Evolutionary conservation across 73 alveolate species (phyloP).

Genomic region (Tetrahymena elliotti): DNA sequence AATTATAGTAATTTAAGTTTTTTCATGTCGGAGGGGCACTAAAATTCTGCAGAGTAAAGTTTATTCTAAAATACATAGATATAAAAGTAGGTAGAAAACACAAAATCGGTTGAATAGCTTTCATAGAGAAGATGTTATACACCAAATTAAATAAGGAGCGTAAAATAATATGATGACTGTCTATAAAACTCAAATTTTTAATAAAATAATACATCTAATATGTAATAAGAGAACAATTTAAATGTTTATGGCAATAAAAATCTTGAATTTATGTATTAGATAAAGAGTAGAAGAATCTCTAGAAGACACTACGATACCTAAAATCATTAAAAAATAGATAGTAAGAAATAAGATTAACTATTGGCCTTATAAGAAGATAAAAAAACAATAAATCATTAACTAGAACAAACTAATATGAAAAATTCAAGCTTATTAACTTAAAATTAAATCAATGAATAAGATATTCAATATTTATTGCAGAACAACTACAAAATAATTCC

Average conservation of each 20-base stretch:
- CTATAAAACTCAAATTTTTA: background rate
- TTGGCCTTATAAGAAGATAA: background rate
- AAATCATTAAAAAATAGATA: background rate
- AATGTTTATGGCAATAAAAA: background rate
- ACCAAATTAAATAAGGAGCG: background rate
- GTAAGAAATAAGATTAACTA: background rate
- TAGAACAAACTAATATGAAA: background rate
- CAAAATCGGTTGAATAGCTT: background rate
- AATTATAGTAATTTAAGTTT: background rate
- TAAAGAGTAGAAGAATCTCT: background rate
- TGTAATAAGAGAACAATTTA: background rate
- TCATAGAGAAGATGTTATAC: background rate
- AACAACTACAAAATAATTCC: background rate
- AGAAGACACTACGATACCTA: background rate
- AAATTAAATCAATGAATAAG: no score
- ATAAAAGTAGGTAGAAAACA: background rate
- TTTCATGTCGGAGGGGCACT: background rate
- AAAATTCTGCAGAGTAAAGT: background rate
- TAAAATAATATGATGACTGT: background rate
- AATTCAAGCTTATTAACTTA: no score
- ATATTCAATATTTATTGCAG: no score
- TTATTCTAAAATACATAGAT: background rate
- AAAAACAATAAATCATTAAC: no score
- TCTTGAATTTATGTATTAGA: background rate
- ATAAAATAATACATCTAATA: no score